These are phyloP conservation scores for Mycena rosella DNA, from an alignment of 768 basidiomycete genomes.

Conservation along the genomic window DNA sequence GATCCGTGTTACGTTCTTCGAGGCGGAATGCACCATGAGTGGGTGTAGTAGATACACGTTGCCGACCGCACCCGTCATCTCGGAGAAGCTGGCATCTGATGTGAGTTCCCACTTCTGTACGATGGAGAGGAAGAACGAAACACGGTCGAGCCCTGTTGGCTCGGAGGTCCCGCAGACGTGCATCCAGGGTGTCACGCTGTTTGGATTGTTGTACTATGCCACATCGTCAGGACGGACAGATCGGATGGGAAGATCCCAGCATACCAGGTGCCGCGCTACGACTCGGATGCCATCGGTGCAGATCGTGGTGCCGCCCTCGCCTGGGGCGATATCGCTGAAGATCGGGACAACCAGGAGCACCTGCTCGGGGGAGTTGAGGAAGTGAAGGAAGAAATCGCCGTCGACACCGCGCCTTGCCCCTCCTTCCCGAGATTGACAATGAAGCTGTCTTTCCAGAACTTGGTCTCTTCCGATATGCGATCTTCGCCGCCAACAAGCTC, in stretches of 20 bases:
- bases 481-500: slow-evolving; percentile 73
- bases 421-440: too few relatives aligned
- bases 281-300: slow-evolving; percentile 63
- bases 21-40: slow-evolving; percentile 74
- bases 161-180: slow-evolving; percentile 28
- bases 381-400: slow-evolving; percentile 72
- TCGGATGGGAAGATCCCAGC: not conserved
- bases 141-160: slow-evolving; percentile 9
- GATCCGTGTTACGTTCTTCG: slow-evolving; percentile 67
- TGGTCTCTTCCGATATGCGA: slow-evolving; percentile 62
- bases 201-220: too few relatives aligned
- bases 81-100: slow-evolving; percentile 59
- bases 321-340: slow-evolving; percentile 65
- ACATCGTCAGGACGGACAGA: not conserved
- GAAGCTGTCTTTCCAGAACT: slow-evolving; percentile 69
- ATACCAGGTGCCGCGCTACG: slow-evolving; percentile 63
- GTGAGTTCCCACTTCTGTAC: slow-evolving; percentile 48
- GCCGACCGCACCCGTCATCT: slow-evolving; percentile 71
- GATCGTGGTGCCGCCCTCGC: slow-evolving; percentile 74
- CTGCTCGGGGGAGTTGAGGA: slow-evolving; percentile 76
- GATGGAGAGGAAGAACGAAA: slow-evolving; percentile 49
- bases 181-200: slow-evolving; percentile 40
- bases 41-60: slow-evolving; percentile 77
- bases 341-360: slow-evolving; percentile 72
- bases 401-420: too few relatives aligned